phyloP scores from a whole-genome alignment of 1,284 basidiomycete genomes.

The Xerocomus subilludens region DNA sequence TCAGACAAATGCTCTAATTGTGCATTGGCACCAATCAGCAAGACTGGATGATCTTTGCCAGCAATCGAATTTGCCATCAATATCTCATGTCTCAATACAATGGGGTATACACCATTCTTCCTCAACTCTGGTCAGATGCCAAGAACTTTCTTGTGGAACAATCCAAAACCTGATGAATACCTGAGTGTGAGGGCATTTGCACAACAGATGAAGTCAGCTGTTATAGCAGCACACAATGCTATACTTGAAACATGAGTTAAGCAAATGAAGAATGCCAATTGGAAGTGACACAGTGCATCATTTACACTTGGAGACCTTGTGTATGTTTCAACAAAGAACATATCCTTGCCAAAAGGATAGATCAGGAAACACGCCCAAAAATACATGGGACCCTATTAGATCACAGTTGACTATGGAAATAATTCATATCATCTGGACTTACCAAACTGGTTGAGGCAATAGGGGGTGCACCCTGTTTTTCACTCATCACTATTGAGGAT shows the following conservation, averaged over 20 bases:
- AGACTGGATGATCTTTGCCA: slow-evolving; percentile 2
- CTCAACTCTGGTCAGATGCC: slow-evolving; percentile 54
- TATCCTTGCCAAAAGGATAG: slow-evolving; percentile 43
- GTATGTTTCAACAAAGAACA: slow-evolving; percentile 54
- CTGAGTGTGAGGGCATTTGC: slow-evolving; percentile 46
- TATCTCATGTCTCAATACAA: slow-evolving; percentile 28
- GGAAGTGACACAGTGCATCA: slow-evolving; percentile 30
- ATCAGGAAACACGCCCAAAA: slow-evolving; percentile 54
- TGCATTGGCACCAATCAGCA: slow-evolving; percentile 32
- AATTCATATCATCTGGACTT: slow-evolving; percentile 47
- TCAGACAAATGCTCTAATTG: slow-evolving; percentile 6
- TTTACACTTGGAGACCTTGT: slow-evolving; percentile 46
- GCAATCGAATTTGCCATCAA: slow-evolving; percentile 39
- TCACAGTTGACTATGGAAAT: slow-evolving; percentile 45
- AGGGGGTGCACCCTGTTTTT: slow-evolving; percentile 51
- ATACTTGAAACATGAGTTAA: slow-evolving; percentile 49
- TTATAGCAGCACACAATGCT: slow-evolving; percentile 48
- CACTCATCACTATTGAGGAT: slow-evolving; percentile 49
- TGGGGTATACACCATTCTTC: slow-evolving; percentile 54
- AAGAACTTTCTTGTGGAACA: slow-evolving; percentile 49
- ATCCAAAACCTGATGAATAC: slow-evolving; percentile 18
- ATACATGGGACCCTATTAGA: slow-evolving; percentile 52
- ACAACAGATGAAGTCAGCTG: slow-evolving; percentile 42
- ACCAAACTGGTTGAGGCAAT: slow-evolving; percentile 37
- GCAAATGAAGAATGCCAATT: slow-evolving; percentile 48